A percentile compares a stretch with the other conserved stretches of the same genome.
These are phyloP conservation scores for Aspergillus nomiae DNA, from an alignment of 2,329 filamentous ascomycete genomes.

Conservation along the genomic window DNA sequence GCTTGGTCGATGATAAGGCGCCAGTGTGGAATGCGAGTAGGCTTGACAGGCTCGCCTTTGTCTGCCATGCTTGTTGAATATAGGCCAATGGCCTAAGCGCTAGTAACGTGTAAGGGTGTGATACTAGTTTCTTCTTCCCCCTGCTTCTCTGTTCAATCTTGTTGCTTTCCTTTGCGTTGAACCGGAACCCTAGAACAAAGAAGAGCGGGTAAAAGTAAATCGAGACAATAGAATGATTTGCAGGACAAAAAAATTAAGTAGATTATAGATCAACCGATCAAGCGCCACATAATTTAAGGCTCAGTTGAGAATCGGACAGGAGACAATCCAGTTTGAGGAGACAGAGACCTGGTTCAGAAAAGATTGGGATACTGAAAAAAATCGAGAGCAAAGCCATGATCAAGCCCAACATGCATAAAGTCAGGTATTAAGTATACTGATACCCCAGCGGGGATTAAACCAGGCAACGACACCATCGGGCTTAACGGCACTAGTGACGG, in stretches of 20 bases:
- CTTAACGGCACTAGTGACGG: neutral
- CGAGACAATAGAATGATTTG: neutral
- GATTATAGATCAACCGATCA: neutral
- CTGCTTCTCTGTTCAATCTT: neutral
- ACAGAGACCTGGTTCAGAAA: neutral
- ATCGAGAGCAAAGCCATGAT: neutral
- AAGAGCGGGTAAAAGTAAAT: neutral
- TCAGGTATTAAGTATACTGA: neutral
- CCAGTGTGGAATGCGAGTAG: conserved; percentile 17
- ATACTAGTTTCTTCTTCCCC: neutral
- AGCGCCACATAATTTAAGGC: neutral
- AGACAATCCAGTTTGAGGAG: neutral
- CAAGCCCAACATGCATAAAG: neutral
- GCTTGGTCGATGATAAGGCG: conserved; percentile 19
- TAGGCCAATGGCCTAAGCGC: neutral
- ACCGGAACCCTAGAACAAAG: neutral
- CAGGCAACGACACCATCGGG: neutral
- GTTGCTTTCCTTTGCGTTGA: neutral
- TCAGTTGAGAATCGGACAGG: neutral
- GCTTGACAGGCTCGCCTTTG: conserved; percentile 12
- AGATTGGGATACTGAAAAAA: neutral
- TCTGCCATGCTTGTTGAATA: neutral
- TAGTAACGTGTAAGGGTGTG: neutral
- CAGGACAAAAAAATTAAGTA: neutral
- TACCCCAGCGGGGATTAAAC: neutral